These are phyloP conservation scores for Crithidia mellificae DNA, from an alignment of 208 protist genomes.

Conservation along the genomic window DNA sequence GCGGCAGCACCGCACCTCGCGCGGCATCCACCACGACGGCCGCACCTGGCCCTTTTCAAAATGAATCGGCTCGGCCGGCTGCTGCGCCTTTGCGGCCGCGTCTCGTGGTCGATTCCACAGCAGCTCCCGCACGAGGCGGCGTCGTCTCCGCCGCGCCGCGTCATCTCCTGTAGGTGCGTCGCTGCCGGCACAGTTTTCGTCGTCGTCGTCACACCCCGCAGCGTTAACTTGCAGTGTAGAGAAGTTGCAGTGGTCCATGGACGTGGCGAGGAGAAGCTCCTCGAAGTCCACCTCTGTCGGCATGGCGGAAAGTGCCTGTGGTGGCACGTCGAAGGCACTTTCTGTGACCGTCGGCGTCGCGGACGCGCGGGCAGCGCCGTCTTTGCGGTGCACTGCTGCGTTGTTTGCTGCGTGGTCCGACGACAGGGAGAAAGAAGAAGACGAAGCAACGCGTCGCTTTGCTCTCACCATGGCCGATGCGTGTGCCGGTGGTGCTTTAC, in stretches of 20 bases:
- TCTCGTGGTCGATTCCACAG: slow-evolving; percentile 64
- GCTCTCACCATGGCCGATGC: too few relatives aligned
- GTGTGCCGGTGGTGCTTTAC: too few relatives aligned
- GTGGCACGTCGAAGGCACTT: neutral
- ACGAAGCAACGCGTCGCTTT: too few relatives aligned
- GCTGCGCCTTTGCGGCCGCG: neutral
- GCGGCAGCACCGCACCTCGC: slow-evolving; percentile 45
- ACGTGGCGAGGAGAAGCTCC: slow-evolving; percentile 1
- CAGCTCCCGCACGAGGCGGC: slow-evolving; percentile 71
- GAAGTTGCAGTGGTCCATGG: slow-evolving; percentile 11
- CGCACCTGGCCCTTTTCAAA: too few relatives aligned
- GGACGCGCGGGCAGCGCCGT: neutral
- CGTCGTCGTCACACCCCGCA: neutral
- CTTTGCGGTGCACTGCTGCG: too few relatives aligned
- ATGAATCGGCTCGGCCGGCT: slow-evolving; percentile 7
- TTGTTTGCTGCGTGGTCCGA: too few relatives aligned
- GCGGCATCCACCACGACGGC: slow-evolving; percentile 30
- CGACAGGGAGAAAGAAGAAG: too few relatives aligned
- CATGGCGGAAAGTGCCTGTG: neutral
- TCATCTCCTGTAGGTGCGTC: slow-evolving; percentile 8
- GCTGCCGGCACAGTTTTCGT: too few relatives aligned
- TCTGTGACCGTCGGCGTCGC: neutral
- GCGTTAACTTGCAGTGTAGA: neutral
- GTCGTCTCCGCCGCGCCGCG: slow-evolving; percentile 25
- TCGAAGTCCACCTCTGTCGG: slow-evolving; percentile 11